phyloP scores from a whole-genome alignment of 139 green algal genomes.

The Chlamydomonas schloesseri region DNA sequence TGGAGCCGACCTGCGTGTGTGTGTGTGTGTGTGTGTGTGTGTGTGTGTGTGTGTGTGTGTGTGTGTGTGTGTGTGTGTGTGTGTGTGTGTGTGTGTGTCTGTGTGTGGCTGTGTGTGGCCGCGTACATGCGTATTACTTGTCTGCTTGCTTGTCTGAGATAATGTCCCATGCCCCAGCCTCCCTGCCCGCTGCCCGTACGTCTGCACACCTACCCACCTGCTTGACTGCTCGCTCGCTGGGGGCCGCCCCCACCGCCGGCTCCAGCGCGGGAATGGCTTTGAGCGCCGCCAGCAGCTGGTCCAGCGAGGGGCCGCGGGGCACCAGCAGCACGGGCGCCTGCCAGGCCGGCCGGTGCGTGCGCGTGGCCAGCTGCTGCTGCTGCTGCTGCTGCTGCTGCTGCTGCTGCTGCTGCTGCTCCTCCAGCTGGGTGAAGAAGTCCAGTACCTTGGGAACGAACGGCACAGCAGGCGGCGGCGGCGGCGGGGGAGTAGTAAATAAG shows the following conservation, averaged over 20 bases:
- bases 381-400: not conserved
- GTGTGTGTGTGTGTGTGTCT: no score
- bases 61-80: no score
- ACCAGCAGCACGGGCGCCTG: not conserved
- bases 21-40: no score
- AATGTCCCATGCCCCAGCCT: no score
- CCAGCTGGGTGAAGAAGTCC: slow-evolving; percentile 7
- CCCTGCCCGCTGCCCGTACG: no score
- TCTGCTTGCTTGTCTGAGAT: no score
- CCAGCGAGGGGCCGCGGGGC: not conserved
- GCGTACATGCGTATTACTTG: no score
- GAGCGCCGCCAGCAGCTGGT: slow-evolving; percentile 4
- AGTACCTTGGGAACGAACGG: not conserved
- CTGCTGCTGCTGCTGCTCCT: not conserved
- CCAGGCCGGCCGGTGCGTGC: not conserved
- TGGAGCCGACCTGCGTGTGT: slow-evolving; percentile 4
- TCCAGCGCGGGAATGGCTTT: not conserved
- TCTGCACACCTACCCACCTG: slow-evolving; percentile 1
- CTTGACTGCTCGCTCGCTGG: not conserved
- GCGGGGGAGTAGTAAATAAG: no score
- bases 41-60: no score
- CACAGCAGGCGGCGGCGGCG: no score
- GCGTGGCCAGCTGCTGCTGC: not conserved
- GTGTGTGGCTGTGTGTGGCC: no score
- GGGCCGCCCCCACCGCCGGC: not conserved